These are phyloP conservation scores for Spatholobus suberectus DNA, from an alignment of 306 rosid genomes.

Conservation along the genomic window DNA sequence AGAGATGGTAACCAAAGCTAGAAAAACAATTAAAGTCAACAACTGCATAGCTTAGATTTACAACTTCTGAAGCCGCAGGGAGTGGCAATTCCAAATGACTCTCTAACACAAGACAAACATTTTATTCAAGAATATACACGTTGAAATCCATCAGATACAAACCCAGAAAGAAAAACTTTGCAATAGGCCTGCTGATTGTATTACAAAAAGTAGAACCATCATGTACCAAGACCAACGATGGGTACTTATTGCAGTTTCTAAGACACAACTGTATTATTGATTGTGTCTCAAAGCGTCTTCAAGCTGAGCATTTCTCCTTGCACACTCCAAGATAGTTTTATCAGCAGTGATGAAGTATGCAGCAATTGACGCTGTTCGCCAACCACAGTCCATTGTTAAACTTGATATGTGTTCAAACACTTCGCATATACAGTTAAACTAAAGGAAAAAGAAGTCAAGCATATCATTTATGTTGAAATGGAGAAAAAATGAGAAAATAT, in stretches of 20 bases:
- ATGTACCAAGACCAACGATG: not conserved
- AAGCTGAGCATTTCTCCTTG: constrained; percentile 77
- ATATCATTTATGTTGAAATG: too few species aligned
- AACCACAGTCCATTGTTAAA: constrained; percentile 38
- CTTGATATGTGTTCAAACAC: constrained; percentile 8
- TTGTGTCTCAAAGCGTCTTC: constrained; percentile 68
- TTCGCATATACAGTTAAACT: not conserved
- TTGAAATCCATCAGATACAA: constrained; percentile 15
- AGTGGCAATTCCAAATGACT: constrained; percentile 12
- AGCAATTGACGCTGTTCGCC: constrained; percentile 78
- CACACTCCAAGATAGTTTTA: constrained; percentile 87
- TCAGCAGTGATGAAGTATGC: constrained; percentile 84
- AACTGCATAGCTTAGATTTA: not conserved
- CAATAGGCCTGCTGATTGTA: constrained; percentile 1
- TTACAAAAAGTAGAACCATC: constrained; percentile 22
- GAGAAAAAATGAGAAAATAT: too few species aligned
- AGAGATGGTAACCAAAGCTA: constrained; percentile 14
- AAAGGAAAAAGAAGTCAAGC: not conserved
- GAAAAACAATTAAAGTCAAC: constrained; percentile 4
- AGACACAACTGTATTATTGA: constrained; percentile 30
- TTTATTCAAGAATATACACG: constrained; percentile 28
- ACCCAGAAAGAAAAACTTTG: constrained; percentile 12
- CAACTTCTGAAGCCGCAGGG: not conserved
- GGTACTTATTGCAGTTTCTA: constrained; percentile 4
- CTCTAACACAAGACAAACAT: not conserved